These are phyloP conservation scores for Trichoderma hamatum DNA, from an alignment of 2,329 filamentous ascomycete genomes.

Conservation along the genomic window DNA sequence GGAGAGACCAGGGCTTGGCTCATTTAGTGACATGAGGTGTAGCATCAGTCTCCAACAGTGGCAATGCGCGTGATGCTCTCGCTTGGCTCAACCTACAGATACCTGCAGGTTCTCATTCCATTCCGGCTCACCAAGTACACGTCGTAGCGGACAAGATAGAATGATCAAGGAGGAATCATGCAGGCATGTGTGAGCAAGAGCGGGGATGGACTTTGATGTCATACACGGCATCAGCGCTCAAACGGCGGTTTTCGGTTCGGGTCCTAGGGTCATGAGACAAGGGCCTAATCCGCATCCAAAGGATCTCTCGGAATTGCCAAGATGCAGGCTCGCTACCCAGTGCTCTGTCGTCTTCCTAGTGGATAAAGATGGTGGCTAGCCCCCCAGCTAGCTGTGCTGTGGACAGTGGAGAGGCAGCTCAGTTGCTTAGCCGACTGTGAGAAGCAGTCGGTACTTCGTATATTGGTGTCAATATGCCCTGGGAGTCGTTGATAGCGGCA, in stretches of 20 bases:
- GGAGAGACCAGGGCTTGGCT: conserved; percentile 6
- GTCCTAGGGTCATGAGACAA: conserved; percentile 19
- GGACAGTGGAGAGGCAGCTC: not conserved
- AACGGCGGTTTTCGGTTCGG: conserved; percentile 15
- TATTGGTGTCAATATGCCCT: not conserved
- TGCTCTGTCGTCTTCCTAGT: not conserved
- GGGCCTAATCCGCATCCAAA: conserved; percentile 15
- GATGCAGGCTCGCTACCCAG: not conserved
- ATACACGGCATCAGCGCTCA: conserved; percentile 15
- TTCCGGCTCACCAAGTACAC: not conserved
- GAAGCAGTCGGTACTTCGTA: not conserved
- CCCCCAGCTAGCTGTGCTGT: conserved; percentile 1
- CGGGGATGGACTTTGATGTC: conserved; percentile 18
- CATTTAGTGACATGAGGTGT: conserved; percentile 7
- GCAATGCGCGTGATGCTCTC: conserved; percentile 21
- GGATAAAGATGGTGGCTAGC: conserved; percentile 14
- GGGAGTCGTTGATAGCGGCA: not conserved
- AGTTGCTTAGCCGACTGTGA: not conserved
- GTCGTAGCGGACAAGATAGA: not conserved
- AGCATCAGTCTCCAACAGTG: conserved; percentile 13
- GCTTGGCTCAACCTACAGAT: conserved; percentile 13
- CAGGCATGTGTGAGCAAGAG: not conserved
- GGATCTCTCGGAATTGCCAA: conserved; percentile 10
- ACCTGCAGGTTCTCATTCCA: not conserved
- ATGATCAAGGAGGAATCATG: not conserved